phyloP scores from a whole-genome alignment of 192 early-diverging fungal genomes.

The Nowakowskiella sp. region DNA sequence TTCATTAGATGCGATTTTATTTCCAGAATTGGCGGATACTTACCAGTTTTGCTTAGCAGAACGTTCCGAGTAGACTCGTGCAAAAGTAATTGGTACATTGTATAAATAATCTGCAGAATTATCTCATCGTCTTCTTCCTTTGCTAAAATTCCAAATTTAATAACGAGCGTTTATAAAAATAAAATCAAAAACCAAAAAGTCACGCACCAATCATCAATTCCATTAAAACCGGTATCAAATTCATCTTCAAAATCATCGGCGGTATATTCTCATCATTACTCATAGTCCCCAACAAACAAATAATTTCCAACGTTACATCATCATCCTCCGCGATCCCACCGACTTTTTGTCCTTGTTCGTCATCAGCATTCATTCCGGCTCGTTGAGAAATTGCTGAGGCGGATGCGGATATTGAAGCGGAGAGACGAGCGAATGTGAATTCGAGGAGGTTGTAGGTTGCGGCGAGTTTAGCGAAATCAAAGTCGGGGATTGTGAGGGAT shows the following conservation, averaged over 20 bases:
- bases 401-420: constrained; percentile 5
- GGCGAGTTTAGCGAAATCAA: constrained; percentile 47
- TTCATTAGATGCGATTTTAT: not conserved
- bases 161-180: not conserved
- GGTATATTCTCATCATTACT: constrained; percentile 42
- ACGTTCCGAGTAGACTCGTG: constrained; percentile 29
- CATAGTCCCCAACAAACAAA: constrained; percentile 44
- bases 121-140: constrained; percentile 62
- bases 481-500: constrained; percentile 37
- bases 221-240: constrained; percentile 32
- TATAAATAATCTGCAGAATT: constrained; percentile 50
- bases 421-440: constrained; percentile 22
- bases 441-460: constrained; percentile 36
- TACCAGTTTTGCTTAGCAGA: constrained; percentile 37
- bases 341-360: constrained; percentile 6
- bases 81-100: constrained; percentile 43
- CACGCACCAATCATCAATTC: constrained; percentile 42
- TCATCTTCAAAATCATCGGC: constrained; percentile 30
- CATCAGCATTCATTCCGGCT: constrained; percentile 4
- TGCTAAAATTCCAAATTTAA: constrained; percentile 16
- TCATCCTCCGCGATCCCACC: constrained; percentile 32
- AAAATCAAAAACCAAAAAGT: not conserved
- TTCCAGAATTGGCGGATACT: constrained; percentile 1
- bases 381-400: not conserved
- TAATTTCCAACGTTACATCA: constrained; percentile 40